These are phyloP conservation scores for Pulveroboletus sp. DNA, from an alignment of 768 basidiomycete species.

Conservation along the genomic window DNA sequence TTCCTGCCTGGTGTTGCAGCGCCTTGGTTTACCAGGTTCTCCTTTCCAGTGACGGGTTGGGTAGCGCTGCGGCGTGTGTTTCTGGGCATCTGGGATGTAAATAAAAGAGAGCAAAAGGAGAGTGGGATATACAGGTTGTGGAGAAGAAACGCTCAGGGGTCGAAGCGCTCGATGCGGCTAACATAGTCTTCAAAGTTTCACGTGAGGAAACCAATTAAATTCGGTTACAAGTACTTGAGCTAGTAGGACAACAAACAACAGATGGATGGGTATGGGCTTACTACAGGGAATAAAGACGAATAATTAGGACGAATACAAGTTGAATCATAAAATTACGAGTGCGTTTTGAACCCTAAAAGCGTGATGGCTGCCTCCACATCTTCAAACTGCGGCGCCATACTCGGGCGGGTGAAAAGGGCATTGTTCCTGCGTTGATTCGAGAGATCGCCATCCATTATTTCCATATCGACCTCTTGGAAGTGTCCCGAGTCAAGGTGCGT, in stretches of 20 bases:
- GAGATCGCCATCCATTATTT: slow-evolving; percentile 6
- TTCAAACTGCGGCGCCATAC: slow-evolving; percentile 20
- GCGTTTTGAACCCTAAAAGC: slow-evolving; percentile 32
- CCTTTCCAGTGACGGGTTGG: slow-evolving; percentile 14
- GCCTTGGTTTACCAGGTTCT: slow-evolving; percentile 7
- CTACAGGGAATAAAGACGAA: slow-evolving; percentile 26
- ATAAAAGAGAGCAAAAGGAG: slow-evolving; percentile 12
- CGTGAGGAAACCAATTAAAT: slow-evolving; percentile 9
- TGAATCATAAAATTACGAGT: slow-evolving; percentile 6
- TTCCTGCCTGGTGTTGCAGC: slow-evolving; percentile 18
- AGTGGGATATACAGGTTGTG: slow-evolving; percentile 23
- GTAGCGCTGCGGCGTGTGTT: slow-evolving; percentile 24
- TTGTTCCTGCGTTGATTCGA: slow-evolving; percentile 1
- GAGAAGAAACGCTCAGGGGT: slow-evolving; percentile 1
- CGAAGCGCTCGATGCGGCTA: slow-evolving; percentile 18
- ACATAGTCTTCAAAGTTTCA: slow-evolving; percentile 20
- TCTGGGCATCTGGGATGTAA: slow-evolving; percentile 25
- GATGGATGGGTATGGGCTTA: neutral
- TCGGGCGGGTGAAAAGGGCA: neutral
- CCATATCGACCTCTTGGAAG: slow-evolving; percentile 7
- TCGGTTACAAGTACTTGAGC: neutral
- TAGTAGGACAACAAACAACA: slow-evolving; percentile 15
- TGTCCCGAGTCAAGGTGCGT: slow-evolving; percentile 9
- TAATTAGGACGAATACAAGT: slow-evolving; percentile 24
- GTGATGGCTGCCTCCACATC: slow-evolving; percentile 38